Conservation (phyloP, 1,284 basidiomycete genomes). For the Heterobasidion occidentale region DNA sequence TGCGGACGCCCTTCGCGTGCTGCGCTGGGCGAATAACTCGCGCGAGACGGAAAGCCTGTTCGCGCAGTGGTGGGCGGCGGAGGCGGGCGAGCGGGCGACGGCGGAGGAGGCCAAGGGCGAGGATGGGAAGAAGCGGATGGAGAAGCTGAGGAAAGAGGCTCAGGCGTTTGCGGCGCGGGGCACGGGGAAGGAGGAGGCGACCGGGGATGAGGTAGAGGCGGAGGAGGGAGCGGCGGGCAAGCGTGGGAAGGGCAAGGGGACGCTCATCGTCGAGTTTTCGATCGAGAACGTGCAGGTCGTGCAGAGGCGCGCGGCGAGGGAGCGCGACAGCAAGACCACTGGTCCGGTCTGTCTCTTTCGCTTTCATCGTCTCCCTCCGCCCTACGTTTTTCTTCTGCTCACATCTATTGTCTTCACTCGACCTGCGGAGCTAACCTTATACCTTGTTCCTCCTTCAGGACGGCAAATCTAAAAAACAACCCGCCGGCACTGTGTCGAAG, state of each 20-base stretch:
- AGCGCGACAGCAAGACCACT: conserved; percentile 23
- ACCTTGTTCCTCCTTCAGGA: not conserved
- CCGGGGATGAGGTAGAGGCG: conserved; percentile 32
- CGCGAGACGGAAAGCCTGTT: conserved; percentile 56
- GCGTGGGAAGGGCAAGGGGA: conserved; percentile 37
- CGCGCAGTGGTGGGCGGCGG: conserved; percentile 78
- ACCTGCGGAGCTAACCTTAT: not conserved
- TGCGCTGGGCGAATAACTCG: conserved; percentile 95
- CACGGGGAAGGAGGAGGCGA: too few relatives aligned
- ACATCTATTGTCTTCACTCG: conserved; percentile 1
- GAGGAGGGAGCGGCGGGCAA: conserved; percentile 22
- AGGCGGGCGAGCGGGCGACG: conserved; percentile 54
- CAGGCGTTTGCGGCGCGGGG: too few relatives aligned
- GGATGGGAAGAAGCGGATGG: conserved; percentile 39
- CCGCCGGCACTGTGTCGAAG: conserved; percentile 1
- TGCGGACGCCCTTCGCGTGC: conserved; percentile 82
- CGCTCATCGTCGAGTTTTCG: conserved; percentile 85
- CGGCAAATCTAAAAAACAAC: not conserved
- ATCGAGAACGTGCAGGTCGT: conserved; percentile 91
- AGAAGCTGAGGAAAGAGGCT: conserved; percentile 54
- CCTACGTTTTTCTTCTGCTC: not conserved
- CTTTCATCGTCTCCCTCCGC: not conserved
- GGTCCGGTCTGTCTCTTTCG: conserved; percentile 10
- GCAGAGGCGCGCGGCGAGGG: conserved; percentile 50
- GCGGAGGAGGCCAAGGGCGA: conserved; percentile 41